Base-by-base conservation (phyloP, 169 alveolate species). In the Theileria parva region DNA sequence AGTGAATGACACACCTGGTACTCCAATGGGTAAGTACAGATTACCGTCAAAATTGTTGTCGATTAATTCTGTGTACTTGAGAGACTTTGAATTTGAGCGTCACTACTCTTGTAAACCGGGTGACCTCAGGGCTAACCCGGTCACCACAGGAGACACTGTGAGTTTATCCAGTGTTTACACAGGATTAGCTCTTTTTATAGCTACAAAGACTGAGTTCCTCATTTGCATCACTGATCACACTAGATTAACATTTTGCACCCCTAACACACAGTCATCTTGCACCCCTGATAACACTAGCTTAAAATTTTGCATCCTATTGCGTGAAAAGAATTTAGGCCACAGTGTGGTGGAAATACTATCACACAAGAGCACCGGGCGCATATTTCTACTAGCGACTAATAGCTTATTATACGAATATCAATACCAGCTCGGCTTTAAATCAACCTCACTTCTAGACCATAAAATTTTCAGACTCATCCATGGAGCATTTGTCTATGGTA, bases 11-110 rank as follows among this genome's bases (percentile, higher is more conserved):
- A 48, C 21, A 21, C 64, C 21, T n/a, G 12, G 12, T 17, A 5
- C 21, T 17, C 57, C 75, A 69, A 81, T 83, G 5, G 66, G 6
- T 11, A 55, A 76, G 34, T 83, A 48, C 60, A 72, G 70, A 11
- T 77, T 83, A 4, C 80, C 83, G 13, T 83, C 89, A 0, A 21
- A 19, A 37, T 63, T 83, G 60, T 78, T 64, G 55, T 8, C 86
- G 32, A 68, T 76, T 27, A 57, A 63, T 30, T 34, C 48, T 5
- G 65, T 83, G 19, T 25, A 67, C 48, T 73, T 83, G 68, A 71
- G 71, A n/a, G 89, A 83, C 34, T 76, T 77, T 28, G 86, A 83
- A 44, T 67, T 75, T 27, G 81, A 83, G 55, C 71, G 86, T 4
- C 25, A 34, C 37, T 64, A 68, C 15, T 57, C 83, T 0, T n/a